phyloP scores from a whole-genome alignment of 495 filamentous ascomycete species.

The Talaromyces proteolyticus region DNA sequence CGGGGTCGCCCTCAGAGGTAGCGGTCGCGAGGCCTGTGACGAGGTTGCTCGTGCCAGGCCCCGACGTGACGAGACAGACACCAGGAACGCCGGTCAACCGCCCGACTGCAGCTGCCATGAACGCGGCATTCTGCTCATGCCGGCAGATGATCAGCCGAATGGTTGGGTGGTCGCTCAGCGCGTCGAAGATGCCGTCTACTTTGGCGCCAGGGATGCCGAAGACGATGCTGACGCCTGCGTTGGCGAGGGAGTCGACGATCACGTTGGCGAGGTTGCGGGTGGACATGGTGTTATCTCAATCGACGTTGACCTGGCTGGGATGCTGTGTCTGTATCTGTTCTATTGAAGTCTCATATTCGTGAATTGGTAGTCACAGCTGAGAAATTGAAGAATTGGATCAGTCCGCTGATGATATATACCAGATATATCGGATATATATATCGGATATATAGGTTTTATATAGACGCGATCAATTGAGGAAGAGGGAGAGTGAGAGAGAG shows the following conservation, averaged over 20 bases:
- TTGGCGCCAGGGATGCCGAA: conserved; percentile 21
- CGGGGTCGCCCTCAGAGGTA: conserved; percentile 3
- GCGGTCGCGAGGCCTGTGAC: conserved; percentile 30
- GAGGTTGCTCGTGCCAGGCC: conserved; percentile 59
- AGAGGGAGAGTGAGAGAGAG: too few species aligned
- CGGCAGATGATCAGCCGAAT: conserved; percentile 47
- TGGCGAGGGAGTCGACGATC: conserved; percentile 29
- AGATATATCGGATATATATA: too few species aligned
- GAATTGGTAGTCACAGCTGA: too few species aligned
- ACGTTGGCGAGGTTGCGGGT: conserved; percentile 22
- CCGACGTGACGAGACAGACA: conserved; percentile 58
- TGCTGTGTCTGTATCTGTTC: too few species aligned
- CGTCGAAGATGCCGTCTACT: conserved; percentile 7
- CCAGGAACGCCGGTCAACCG: conserved; percentile 53
- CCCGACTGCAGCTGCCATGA: conserved; percentile 62
- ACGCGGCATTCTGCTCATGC: conserved; percentile 60
- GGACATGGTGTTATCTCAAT: neutral
- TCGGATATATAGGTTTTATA: too few species aligned
- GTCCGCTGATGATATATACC: too few species aligned
- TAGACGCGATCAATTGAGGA: too few species aligned
- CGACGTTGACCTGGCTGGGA: too few species aligned
- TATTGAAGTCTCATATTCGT: too few species aligned
- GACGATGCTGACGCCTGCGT: conserved; percentile 27
- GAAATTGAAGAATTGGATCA: too few species aligned
- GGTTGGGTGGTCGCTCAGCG: conserved; percentile 9